A percentile compares a stretch with the other conserved stretches of the same genome.
Evolutionary conservation across 345 rosid species (phyloP).

Genomic region (Citrus unshiu): DNA sequence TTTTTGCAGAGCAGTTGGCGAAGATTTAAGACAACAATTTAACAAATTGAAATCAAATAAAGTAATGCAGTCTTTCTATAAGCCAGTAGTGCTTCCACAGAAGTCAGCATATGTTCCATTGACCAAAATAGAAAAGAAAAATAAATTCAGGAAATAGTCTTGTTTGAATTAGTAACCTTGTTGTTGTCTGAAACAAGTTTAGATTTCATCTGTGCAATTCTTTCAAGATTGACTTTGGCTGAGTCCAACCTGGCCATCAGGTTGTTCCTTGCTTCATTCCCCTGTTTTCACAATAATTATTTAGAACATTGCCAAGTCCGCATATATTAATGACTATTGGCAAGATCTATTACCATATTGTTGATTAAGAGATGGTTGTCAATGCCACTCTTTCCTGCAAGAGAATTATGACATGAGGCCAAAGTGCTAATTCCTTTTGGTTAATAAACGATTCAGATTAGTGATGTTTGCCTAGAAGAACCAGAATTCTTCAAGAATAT

Average conservation of each 20-base stretch:
- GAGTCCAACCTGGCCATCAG: constrained; percentile 36
- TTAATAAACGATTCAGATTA: background rate
- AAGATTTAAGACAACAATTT: background rate
- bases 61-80: background rate
- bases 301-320: constrained; percentile 2
- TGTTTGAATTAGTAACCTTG: constrained; percentile 37
- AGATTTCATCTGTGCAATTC: constrained; percentile 37
- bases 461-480: background rate
- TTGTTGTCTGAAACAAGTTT: constrained; percentile 37
- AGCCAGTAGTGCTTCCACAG: background rate
- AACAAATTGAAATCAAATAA: background rate
- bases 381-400: constrained; percentile 24
- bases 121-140: background rate
- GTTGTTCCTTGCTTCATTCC: constrained; percentile 25
- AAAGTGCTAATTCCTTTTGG: background rate
- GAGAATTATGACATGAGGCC: constrained; percentile 4
- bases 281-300: constrained; percentile 24
- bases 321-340: background rate
- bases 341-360: constrained; percentile 22
- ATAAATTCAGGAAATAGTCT: background rate
- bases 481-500: background rate
- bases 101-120: background rate
- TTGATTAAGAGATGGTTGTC: background rate
- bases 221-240: constrained; percentile 51
- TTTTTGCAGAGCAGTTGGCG: constrained; percentile 1